phyloP scores from a whole-genome alignment of 1,284 basidiomycete species.

The Sanghuangporus baumii region DNA sequence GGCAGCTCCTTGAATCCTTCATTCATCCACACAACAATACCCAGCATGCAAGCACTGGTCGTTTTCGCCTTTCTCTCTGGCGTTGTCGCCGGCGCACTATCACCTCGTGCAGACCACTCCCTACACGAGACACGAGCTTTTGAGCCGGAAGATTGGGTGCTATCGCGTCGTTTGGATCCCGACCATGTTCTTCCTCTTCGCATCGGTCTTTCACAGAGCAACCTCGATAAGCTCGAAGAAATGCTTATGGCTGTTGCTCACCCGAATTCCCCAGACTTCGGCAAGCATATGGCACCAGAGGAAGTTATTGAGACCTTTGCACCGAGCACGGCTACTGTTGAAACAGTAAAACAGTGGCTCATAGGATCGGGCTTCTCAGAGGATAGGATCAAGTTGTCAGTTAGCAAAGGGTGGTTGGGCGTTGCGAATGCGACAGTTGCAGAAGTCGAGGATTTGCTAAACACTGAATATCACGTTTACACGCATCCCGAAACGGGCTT shows the following conservation, averaged over 20 bases:
- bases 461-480: constrained; percentile 42
- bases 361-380: constrained; percentile 29
- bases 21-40: not conserved
- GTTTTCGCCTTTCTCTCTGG: not conserved
- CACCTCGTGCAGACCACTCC: constrained; percentile 7
- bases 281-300: constrained; percentile 26
- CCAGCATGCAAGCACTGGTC: not conserved
- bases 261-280: constrained; percentile 23
- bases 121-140: constrained; percentile 17
- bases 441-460: constrained; percentile 40
- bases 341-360: constrained; percentile 40
- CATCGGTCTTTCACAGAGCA: constrained; percentile 18
- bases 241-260: constrained; percentile 24
- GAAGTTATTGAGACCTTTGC: constrained; percentile 37
- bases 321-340: constrained; percentile 36
- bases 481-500: constrained; percentile 31
- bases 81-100: not conserved
- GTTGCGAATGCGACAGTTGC: constrained; percentile 35
- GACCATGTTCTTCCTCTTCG: constrained; percentile 12
- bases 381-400: constrained; percentile 29
- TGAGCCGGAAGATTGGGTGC: constrained; percentile 13
- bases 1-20: not conserved
- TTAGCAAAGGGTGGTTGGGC: constrained; percentile 37
- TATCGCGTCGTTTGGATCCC: constrained; percentile 11
- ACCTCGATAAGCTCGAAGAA: constrained; percentile 24